These are phyloP conservation scores for Plasmopara viticola DNA, from an alignment of 352 stramenopile species.

Conservation along the genomic window DNA sequence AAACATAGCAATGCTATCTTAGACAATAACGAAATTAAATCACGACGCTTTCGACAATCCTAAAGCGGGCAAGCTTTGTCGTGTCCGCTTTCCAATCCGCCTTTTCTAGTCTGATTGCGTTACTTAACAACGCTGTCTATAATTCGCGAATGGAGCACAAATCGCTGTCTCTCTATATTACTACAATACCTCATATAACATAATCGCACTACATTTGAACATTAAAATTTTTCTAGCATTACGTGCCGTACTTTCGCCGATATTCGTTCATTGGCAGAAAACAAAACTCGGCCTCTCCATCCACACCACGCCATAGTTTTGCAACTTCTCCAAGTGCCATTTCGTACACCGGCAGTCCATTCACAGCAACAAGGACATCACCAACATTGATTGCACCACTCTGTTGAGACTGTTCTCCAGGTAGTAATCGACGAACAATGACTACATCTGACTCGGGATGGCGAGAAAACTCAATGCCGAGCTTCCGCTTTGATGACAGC, in stretches of 20 bases:
- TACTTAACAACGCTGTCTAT: too few species aligned
- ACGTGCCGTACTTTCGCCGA: conserved; percentile 43
- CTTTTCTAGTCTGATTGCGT: too few species aligned
- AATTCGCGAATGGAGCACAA: too few species aligned
- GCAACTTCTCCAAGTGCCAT: conserved; percentile 72
- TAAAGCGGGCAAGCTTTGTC: too few species aligned
- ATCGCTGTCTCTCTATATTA: too few species aligned
- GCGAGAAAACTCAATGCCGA: conserved; percentile 73
- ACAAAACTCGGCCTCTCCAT: conserved; percentile 73
- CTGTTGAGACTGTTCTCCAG: conserved; percentile 56
- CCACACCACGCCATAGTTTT: conserved; percentile 60
- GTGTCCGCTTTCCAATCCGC: too few species aligned
- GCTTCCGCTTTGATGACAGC: conserved; percentile 53
- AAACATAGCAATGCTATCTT: too few species aligned
- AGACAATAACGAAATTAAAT: too few species aligned
- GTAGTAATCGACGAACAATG: conserved; percentile 49
- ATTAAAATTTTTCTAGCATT: not conserved
- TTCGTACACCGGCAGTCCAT: conserved; percentile 74
- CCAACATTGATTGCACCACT: conserved; percentile 51
- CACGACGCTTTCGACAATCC: too few species aligned
- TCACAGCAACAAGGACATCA: conserved; percentile 75
- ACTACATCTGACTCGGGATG: conserved; percentile 44
- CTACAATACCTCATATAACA: too few species aligned
- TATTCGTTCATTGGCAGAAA: conserved; percentile 76
- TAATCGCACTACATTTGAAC: too few species aligned